Conservation (phyloP, 202 grass and related monocot species). For the Eragrostis tef region DNA sequence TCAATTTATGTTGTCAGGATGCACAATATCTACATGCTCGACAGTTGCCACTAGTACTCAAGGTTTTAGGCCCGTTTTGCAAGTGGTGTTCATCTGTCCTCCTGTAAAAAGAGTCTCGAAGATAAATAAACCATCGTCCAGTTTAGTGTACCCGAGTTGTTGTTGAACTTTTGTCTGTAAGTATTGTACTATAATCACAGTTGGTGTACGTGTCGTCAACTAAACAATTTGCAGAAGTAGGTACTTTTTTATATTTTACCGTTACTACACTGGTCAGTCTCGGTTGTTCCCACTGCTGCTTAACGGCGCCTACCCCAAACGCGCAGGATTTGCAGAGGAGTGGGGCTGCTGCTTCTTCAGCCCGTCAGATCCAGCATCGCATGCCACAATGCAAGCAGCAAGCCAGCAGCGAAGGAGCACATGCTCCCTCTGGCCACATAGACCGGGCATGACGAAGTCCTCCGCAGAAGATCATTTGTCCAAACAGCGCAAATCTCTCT, state of each 20-base stretch:
- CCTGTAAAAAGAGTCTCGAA: neutral
- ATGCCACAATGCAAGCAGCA: neutral
- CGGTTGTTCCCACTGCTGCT: neutral
- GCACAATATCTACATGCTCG: too few species aligned
- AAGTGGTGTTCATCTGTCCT: too few species aligned
- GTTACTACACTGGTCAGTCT: neutral
- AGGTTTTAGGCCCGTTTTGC: neutral
- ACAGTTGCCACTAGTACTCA: neutral
- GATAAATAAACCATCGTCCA: neutral
- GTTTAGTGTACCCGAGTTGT: neutral
- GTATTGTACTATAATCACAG: too few species aligned
- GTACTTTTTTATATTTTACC: neutral
- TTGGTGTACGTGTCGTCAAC: neutral
- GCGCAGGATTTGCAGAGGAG: neutral
- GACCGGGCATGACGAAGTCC: neutral
- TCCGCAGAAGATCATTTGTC: slow-evolving; percentile 13
- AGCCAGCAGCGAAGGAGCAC: slow-evolving; percentile 26
- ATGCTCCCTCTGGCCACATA: slow-evolving; percentile 1
- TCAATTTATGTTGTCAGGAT: slow-evolving; percentile 37
- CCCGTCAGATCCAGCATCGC: neutral
- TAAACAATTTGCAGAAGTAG: too few species aligned
- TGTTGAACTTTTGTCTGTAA: too few species aligned
- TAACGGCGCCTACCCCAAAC: slow-evolving; percentile 7
- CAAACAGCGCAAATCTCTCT: neutral
- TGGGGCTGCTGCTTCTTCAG: neutral